Percentiles rank a stretch among this genome's conserved stretches.
Conservation (phyloP, 495 filamentous ascomycete genomes). For the Penicillium lagena region DNA sequence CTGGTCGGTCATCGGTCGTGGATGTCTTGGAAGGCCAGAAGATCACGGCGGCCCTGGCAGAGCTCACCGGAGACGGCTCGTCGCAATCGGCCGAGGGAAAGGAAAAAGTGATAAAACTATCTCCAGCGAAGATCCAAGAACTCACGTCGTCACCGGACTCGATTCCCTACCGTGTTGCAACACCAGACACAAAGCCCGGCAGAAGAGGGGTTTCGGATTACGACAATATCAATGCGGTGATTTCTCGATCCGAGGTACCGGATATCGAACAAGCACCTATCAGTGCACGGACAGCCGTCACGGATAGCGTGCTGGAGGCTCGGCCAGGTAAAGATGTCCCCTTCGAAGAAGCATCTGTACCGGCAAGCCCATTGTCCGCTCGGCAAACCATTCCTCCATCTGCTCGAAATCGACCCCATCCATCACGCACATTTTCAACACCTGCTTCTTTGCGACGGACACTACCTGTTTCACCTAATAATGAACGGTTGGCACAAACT, state of each 20-base stretch:
- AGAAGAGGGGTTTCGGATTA: conserved; percentile 21
- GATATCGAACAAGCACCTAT: conserved; percentile 10
- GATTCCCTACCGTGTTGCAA: conserved; percentile 32
- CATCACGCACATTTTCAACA: conserved; percentile 31
- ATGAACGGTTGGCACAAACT: conserved; percentile 32
- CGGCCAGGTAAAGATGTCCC: conserved; percentile 19
- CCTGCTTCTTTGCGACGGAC: conserved; percentile 23
- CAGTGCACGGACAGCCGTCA: conserved; percentile 7
- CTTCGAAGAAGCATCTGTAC: conserved; percentile 17
- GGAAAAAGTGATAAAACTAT: conserved; percentile 44
- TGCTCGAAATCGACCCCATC: conserved; percentile 24
- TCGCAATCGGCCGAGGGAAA: conserved; percentile 18
- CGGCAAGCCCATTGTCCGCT: conserved; percentile 11
- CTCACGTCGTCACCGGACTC: conserved; percentile 50
- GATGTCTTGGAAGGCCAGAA: conserved; percentile 15
- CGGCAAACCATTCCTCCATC: conserved; percentile 4
- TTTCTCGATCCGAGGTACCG: conserved; percentile 7
- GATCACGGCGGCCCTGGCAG: conserved; percentile 13
- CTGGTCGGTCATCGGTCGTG: conserved; percentile 7
- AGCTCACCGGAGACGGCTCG: conserved; percentile 8
- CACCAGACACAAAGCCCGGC: conserved; percentile 15
- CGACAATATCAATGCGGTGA: neutral
- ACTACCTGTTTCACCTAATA: conserved; percentile 9
- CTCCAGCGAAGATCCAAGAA: conserved; percentile 47
- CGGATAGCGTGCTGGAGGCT: conserved; percentile 12